Base-by-base conservation (phyloP, 2,329 filamentous ascomycete species). In the Lecanoromycetidae sp. region DNA sequence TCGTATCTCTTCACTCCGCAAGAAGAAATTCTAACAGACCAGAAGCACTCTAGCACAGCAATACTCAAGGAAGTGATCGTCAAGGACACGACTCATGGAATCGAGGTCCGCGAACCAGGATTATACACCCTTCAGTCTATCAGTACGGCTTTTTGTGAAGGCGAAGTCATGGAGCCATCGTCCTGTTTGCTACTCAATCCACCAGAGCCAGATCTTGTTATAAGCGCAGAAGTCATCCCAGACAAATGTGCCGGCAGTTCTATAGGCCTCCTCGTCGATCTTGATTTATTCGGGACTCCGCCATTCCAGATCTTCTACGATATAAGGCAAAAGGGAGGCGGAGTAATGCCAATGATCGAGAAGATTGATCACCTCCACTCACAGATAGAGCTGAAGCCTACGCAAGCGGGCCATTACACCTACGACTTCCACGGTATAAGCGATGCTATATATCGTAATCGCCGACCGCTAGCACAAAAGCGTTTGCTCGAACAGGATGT, bases 171-270 rank as follows among this genome's bases (percentile, higher is more conserved):
- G 54, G 91, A 98, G 62, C 91, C 91, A 23, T 85, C 90, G 2
- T 91, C 88, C n/a, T 96, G 90, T 62, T 72, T 94, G 49, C 70
- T 98, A 45, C 74, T 93, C 55, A 98, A 96, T 55, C 91, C 91
- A 4, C 81, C 91, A 0, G 82, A 94, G 64, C 91, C 91, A 8
- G 78, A 82, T 46, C 63, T 98, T 49, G 71, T 77, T 4, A 70
- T 98, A 41, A 75, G 75, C 26, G 74, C 79, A 5, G 84, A 94
- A 56, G 82, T 87, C 52, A 87, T 98, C 35, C 84, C 86, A 44
- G 91, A 98, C 63, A 94, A 93, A 61, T 98, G 91, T 62, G 90
- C 88, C 29, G 87, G 88, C 39, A 94, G 87, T 59, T 87, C 91
- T 0, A 85, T 98, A 52, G 91, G 91, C 33, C 74, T 98, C 46